phyloP scores from a whole-genome alignment of 2,329 filamentous ascomycete genomes.

The Colletotrichum orbiculare region DNA sequence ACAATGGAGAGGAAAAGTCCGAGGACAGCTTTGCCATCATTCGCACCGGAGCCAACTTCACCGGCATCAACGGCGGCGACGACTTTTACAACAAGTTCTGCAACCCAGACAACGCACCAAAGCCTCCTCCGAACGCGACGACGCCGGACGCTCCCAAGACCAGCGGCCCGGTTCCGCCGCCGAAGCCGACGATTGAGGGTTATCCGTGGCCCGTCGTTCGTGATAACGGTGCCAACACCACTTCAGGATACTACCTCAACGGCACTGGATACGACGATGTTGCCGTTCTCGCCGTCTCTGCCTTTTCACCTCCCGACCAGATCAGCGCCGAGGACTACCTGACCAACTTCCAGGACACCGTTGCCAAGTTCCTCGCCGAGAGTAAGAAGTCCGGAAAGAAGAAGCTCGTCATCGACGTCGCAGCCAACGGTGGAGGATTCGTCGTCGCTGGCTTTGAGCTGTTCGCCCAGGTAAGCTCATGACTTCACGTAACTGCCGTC shows the following conservation, averaged over 20 bases:
- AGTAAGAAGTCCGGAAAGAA: slow-evolving; percentile 62
- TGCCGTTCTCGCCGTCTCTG: slow-evolving; percentile 45
- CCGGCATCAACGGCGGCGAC: slow-evolving; percentile 45
- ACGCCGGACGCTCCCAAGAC: slow-evolving; percentile 14
- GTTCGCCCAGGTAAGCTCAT: slow-evolving; percentile 61
- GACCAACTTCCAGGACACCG: slow-evolving; percentile 45
- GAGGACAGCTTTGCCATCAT: slow-evolving; percentile 43
- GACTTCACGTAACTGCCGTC: slow-evolving; percentile 27
- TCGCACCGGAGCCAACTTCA: slow-evolving; percentile 43
- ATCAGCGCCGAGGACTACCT: slow-evolving; percentile 41
- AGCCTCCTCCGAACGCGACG: slow-evolving; percentile 21
- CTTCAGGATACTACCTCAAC: slow-evolving; percentile 49
- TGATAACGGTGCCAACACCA: slow-evolving; percentile 42
- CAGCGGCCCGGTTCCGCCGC: slow-evolving; percentile 16
- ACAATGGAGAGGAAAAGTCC: slow-evolving; percentile 44
- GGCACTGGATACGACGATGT: slow-evolving; percentile 48
- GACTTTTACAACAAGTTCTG: slow-evolving; percentile 51
- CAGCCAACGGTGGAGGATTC: slow-evolving; percentile 67
- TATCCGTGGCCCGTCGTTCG: slow-evolving; percentile 47
- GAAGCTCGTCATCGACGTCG: slow-evolving; percentile 69
- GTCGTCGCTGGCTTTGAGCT: slow-evolving; percentile 71
- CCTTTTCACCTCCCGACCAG: slow-evolving; percentile 40
- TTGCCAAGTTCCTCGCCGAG: slow-evolving; percentile 40
- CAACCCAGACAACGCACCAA: slow-evolving; percentile 38
- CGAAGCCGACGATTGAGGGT: slow-evolving; percentile 36